Evolutionary conservation across 202 grass and related monocot genomes (phyloP).

Genomic region (Brachypodium distachyon): DNA sequence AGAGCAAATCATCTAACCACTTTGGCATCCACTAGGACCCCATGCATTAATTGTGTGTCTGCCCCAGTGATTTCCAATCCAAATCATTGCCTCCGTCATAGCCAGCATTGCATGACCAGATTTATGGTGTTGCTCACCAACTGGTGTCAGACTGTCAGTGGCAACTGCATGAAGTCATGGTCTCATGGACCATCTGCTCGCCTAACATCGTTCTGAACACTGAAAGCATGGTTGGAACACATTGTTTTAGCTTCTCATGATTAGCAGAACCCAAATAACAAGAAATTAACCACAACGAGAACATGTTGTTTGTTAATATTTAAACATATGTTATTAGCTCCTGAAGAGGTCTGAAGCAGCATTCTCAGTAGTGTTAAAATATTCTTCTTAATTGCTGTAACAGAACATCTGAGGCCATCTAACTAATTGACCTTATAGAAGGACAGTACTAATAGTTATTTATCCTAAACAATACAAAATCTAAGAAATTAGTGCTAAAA

Average conservation of each 20-base stretch:
- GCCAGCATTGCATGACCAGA: slow-evolving; percentile 6
- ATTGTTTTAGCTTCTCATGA: not conserved
- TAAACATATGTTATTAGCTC: not conserved
- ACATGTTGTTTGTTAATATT: not conserved
- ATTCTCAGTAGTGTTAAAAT: not conserved
- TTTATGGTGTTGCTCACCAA: slow-evolving; percentile 6
- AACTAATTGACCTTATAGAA: not conserved
- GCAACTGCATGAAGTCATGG: not conserved
- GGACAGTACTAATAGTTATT: not conserved
- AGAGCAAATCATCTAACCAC: slow-evolving; percentile 2
- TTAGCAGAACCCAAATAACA: not conserved
- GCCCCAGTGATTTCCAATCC: not conserved
- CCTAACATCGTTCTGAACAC: not conserved
- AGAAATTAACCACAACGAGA: not conserved
- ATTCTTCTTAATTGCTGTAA: not conserved
- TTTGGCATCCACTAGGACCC: slow-evolving; percentile 1
- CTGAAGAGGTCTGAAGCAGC: not conserved
- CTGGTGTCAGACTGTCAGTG: not conserved
- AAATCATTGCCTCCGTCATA: slow-evolving; percentile 7
- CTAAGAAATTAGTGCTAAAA: not conserved
- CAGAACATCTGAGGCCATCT: not conserved
- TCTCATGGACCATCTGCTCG: not conserved
- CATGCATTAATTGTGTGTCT: slow-evolving; percentile 1
- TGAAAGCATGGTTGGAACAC: not conserved
- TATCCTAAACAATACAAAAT: not conserved